These are phyloP conservation scores for Beverwykella pulmonaria DNA, from an alignment of 495 filamentous ascomycete genomes.

Conservation along the genomic window DNA sequence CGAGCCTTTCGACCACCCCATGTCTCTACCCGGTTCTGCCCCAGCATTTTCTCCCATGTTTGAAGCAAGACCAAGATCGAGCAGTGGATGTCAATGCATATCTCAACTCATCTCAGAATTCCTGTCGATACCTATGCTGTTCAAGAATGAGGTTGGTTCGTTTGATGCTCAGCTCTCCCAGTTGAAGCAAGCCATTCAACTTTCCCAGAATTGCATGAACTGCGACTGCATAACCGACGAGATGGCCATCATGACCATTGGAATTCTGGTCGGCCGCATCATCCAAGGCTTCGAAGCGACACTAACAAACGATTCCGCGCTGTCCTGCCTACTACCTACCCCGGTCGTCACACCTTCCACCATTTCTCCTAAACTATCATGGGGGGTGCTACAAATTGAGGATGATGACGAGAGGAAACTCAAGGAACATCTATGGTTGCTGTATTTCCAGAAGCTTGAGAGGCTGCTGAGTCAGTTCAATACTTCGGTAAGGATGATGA, in stretches of 20 bases:
- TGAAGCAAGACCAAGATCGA: neutral
- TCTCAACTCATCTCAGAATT: neutral
- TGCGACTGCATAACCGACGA: neutral
- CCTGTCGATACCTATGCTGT: neutral
- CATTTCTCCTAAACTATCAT: neutral
- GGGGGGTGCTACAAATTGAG: neutral
- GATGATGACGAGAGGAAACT: neutral
- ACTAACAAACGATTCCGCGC: neutral
- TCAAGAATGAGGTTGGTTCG: neutral
- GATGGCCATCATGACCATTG: neutral
- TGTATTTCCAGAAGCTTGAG: neutral
- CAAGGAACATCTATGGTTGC: neutral
- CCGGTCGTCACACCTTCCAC: neutral
- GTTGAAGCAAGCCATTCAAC: neutral
- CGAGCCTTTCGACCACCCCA: neutral
- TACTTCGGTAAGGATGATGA: neutral
- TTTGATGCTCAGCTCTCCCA: neutral
- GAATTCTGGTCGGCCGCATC: neutral
- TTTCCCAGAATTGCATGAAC: neutral
- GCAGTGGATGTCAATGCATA: neutral
- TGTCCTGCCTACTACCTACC: neutral
- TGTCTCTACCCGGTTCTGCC: neutral
- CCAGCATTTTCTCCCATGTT: neutral
- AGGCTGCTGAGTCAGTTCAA: neutral
- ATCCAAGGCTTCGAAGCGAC: neutral